A percentile compares a stretch with the other conserved stretches of the same genome.
phyloP scores from a whole-genome alignment of 1,284 basidiomycete genomes.

The Apiotrichum gracile region DNA sequence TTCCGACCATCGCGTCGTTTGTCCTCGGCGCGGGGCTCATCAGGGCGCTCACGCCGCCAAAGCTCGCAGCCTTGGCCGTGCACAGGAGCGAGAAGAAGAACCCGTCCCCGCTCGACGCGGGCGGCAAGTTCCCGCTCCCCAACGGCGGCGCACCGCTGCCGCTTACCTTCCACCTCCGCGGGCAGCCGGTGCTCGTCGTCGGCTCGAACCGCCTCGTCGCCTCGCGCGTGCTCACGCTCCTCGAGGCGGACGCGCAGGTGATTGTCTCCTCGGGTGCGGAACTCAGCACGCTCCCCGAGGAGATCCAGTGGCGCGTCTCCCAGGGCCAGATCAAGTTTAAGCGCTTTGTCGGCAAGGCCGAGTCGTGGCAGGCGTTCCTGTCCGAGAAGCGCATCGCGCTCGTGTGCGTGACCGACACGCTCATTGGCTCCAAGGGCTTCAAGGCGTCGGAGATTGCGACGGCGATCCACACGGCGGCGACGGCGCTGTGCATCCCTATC shows the following conservation, averaged over 20 bases:
- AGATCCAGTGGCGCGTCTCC: conserved; percentile 61
- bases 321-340: conserved; percentile 55
- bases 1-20: conserved; percentile 31
- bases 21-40: conserved; percentile 31
- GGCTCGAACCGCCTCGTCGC: conserved; percentile 74
- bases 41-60: conserved; percentile 14
- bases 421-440: conserved; percentile 50
- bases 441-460: conserved; percentile 51
- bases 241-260: conserved; percentile 75
- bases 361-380: conserved; percentile 11
- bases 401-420: conserved; percentile 68
- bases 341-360: conserved; percentile 28
- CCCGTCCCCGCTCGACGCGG: not conserved
- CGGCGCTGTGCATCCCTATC: conserved; percentile 61
- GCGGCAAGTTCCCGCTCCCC: conserved; percentile 33
- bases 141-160: conserved; percentile 65
- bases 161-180: conserved; percentile 61
- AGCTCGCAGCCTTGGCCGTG: not conserved
- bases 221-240: conserved; percentile 67
- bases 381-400: conserved; percentile 49
- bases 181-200: conserved; percentile 60
- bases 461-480: conserved; percentile 56
- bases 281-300: conserved; percentile 55
- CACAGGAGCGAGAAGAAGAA: not conserved
- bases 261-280: conserved; percentile 54